These are phyloP conservation scores for Lipomyces starkeyi DNA, from an alignment of 805 yeast genomes.

Conservation along the genomic window DNA sequence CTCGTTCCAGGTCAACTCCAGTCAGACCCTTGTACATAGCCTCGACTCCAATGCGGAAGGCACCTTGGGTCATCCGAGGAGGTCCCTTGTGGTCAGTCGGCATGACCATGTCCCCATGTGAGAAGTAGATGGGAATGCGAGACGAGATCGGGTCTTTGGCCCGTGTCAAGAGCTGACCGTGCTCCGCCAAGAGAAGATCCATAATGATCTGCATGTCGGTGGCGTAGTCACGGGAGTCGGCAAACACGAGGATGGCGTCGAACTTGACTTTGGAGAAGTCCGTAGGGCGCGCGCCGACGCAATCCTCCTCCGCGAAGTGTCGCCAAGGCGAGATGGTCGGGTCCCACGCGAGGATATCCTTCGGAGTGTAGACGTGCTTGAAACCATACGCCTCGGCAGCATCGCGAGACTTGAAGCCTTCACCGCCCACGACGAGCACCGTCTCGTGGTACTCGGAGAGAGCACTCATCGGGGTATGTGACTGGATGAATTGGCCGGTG, in stretches of 20 bases:
- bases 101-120: conserved; percentile 93
- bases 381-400: conserved; percentile 87
- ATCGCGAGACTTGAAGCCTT: conserved; percentile 80
- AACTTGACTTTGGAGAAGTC: conserved; percentile 73
- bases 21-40: conserved; percentile 85
- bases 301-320: conserved; percentile 67
- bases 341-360: conserved; percentile 83
- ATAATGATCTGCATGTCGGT: conserved; percentile 89
- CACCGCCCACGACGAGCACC: conserved; percentile 88
- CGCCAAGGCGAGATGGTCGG: conserved; percentile 82
- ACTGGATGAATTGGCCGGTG: conserved; percentile 84
- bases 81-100: conserved; percentile 83
- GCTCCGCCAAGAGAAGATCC: conserved; percentile 75
- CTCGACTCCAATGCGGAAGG: conserved; percentile 84
- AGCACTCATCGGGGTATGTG: conserved; percentile 93
- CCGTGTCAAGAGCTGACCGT: conserved; percentile 85
- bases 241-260: conserved; percentile 86
- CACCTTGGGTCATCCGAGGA: conserved; percentile 89
- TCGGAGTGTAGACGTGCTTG: conserved; percentile 78
- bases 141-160: conserved; percentile 50
- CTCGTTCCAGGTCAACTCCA: conserved; percentile 77
- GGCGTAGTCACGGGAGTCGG: conserved; percentile 92
- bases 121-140: conserved; percentile 56
- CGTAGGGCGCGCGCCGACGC: conserved; percentile 11
- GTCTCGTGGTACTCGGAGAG: conserved; percentile 69